Evolutionary conservation across 2,329 filamentous ascomycete genomes (phyloP), one percentile per base, ranked within the genome.

Genomic region (Aspergillus pseudotamarii): DNA sequence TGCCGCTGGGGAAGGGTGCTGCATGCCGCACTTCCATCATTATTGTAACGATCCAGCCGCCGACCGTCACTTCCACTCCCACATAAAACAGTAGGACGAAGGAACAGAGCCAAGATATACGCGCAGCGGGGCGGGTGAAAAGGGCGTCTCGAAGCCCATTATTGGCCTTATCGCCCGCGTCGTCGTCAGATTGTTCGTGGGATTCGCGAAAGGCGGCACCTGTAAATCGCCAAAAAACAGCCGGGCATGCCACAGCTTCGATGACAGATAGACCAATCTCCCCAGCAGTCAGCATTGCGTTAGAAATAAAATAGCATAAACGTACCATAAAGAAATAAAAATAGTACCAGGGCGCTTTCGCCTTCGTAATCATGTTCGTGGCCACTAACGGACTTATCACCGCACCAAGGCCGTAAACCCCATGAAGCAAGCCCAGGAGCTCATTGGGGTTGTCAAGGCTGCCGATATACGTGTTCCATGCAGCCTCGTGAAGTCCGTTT

Each of bases 1-100:
- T 86, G 4, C 92, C 92, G 38, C 90, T 88, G 2, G 88, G 83
- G 72, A 94, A 94, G 0, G 87, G 80, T 28, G 82, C 84, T 5
- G 88, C 91, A 46, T 89, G 76, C 14, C 93, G 86, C 28, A 93
- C 88, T 26, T 86, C 82, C 10, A 93, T 87, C 91, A 96, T 95
- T 74, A 96, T 95, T 1, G 89, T 89, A 58, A 92, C 89, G 67
- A 96, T 89, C 91, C 91, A 94, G 21, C 91, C 92, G 21, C 89
- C 89, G 2, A 93, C 80, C 1, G 86, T 87, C 14, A 81, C 79
- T 60, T 96, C 92, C 6, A 87, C 84, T 9, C 92, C 93, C 1
- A 94, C 89, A 71, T 96, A 96, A 9, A 88, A 86, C 10, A 95
- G 83, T 19, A 95, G 79, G 73, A 95, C 95, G 1, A 90, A 62